Evolutionary conservation across 2,329 filamentous ascomycete species (phyloP), one percentile per base, ranked within the genome.

Genomic region (Epichloe typhina): DNA sequence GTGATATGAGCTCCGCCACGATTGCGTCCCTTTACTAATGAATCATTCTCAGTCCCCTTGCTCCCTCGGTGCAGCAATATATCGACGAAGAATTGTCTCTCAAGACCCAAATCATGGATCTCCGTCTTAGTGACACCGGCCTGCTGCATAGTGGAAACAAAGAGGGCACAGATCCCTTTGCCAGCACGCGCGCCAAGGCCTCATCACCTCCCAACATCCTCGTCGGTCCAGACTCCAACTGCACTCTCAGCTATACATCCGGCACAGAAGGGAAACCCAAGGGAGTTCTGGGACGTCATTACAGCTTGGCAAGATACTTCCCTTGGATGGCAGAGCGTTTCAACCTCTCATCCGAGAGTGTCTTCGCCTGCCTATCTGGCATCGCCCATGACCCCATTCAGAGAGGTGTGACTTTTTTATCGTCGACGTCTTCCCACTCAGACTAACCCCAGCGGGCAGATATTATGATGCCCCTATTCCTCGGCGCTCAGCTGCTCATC

Each of bases 321-420:
- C 81, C 83, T 19, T 97, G 89, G 90, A 97, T 97, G 91, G 81
- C 88, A 0, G 71, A 93, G 67, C 80, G 73, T 2, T 97, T 97
- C 65, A 73, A 80, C 46, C 74, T 94, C 46, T 83, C 80, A 1
- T 74, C 82, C 8, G 76, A 87, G 41, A 83, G 83, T 63, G 79
- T 76, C 55, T 96, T 95, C 62, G 88, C 89, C 3, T 83, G 90
- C 72, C 74, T 96, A 7, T 85, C 79, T 46, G 90, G 90, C 45
- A 95, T 96, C 59, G 86, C 86, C 3, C 86, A 93, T 63, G 81
- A 84, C 57, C 80, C 80, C 3, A 77, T 83, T 36, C 78, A 83
- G 63, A 62, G 78, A 57, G 74, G 94, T 54, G 47, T 37, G 35
- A 39, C n/a, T 13, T 19, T 9, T 7, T 11, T 13, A 31, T 46